Percentiles rank a stretch among this genome's conserved stretches.
phyloP scores from a whole-genome alignment of 805 yeast genomes.

The Candida tammaniensis region DNA sequence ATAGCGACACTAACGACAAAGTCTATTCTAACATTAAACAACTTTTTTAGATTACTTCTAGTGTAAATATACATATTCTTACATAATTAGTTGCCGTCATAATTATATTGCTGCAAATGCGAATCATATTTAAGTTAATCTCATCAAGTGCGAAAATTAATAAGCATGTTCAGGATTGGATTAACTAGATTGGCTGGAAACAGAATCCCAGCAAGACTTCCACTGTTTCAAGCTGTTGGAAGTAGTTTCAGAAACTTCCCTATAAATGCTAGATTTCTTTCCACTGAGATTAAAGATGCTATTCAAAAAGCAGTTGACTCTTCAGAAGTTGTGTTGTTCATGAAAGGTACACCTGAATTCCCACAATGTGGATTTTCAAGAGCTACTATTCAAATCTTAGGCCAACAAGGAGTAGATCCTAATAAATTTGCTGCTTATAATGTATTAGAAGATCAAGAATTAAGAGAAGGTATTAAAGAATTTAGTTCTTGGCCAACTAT shows the following conservation, averaged over 20 bases:
- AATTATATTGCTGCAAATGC: too few species aligned
- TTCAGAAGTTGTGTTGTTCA: constrained; percentile 93
- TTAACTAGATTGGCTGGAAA: neutral
- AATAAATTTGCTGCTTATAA: constrained; percentile 94
- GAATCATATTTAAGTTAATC: neutral
- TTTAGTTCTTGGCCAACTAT: constrained; percentile 97
- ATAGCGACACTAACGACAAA: constrained; percentile 9
- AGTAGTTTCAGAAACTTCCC: neutral
- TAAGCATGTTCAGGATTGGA: constrained; percentile 7
- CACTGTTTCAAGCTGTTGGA: neutral
- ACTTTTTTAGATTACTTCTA: constrained; percentile 1
- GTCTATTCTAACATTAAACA: neutral
- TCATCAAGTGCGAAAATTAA: constrained; percentile 4
- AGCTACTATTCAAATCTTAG: constrained; percentile 88
- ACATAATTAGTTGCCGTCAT: too few species aligned
- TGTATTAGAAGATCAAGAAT: constrained; percentile 90
- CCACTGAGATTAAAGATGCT: constrained; percentile 78
- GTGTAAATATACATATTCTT: too few species aligned
- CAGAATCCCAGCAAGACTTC: neutral
- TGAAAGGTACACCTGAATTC: constrained; percentile 98
- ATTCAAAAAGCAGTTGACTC: constrained; percentile 82
- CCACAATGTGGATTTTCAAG: constrained; percentile 98
- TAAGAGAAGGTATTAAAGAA: constrained; percentile 94
- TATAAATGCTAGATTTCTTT: constrained; percentile 45
- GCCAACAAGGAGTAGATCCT: constrained; percentile 97